Evolutionary conservation across 306 rosid species (phyloP).

Genomic region (Glycine latifolia): DNA sequence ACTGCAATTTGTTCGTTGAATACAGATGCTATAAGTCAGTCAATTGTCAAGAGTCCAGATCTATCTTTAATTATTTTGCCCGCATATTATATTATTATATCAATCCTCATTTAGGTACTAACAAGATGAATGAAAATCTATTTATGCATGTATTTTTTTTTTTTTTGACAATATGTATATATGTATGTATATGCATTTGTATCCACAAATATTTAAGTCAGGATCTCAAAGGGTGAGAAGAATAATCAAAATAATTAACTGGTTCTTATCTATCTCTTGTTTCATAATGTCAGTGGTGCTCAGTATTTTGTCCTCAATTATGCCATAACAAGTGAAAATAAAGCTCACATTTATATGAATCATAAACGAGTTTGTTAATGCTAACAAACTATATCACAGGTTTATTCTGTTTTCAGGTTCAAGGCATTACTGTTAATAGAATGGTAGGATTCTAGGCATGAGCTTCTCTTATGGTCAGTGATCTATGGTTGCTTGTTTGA

Average conservation of each 20-base stretch:
- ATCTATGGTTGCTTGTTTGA: background rate
- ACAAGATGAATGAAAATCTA: no score
- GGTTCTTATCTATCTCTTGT: background rate
- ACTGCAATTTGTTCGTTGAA: constrained; percentile 18
- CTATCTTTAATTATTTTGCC: background rate
- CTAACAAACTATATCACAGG: background rate
- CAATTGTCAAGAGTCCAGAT: background rate
- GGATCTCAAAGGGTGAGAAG: no score
- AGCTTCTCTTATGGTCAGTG: background rate
- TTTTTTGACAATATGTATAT: no score
- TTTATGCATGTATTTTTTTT: no score
- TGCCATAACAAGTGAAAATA: no score
- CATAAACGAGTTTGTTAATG: no score
- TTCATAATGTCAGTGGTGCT: background rate
- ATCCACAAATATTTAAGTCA: no score
- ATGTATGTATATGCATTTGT: no score
- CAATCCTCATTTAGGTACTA: background rate
- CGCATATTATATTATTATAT: background rate
- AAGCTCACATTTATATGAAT: no score
- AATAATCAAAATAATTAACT: background rate
- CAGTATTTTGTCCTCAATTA: background rate
- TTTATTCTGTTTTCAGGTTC: background rate
- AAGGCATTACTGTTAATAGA: background rate
- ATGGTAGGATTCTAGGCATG: background rate
- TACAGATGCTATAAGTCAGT: background rate